Base-by-base conservation (phyloP, 345 rosid genomes). In the Euphorbia peplus region DNA sequence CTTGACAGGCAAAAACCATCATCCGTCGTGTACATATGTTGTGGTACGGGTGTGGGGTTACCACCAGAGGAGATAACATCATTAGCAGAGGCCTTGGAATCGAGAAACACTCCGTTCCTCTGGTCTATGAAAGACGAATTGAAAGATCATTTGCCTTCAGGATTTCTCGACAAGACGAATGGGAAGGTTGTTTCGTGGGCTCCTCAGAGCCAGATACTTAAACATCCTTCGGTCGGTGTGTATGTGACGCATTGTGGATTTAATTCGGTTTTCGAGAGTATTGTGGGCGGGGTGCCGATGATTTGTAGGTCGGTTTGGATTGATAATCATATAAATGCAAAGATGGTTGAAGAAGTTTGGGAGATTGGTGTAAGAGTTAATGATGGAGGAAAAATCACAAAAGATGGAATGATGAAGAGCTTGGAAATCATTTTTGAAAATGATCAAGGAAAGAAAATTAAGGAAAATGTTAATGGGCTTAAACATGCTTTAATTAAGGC, bases 301-400 rank as follows among this genome's bases (percentile, higher is more conserved):
- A 85, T 88, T 11, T 78, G 88, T 70, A 71, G 86, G 47, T 87
- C 93, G 0, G 19, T 85, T 59, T 84, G 82, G 4, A 90, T 76
- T 0, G 93, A 88, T 55, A 85, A 83, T 46, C 51, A 76, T 73
- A 47, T 86, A 12, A 81, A 76, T 28, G 83, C 74, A 21, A 77
- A 86, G 64, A 63, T 79, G 15, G 81, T 81, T 3, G 88, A 85
- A 76, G 86, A 69, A 35, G 78, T 80, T n/a, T 81, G 87, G 93
- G 78, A 78, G 44, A 73, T 81, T 54, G 96, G 89, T 2, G 66
- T 78, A 60, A 67, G 59, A n/a, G 76, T 86, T 32, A 32, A 32
- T 6, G 79, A 51, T 18, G 70, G 82, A 29, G 63, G 81, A 32
- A 37, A 57, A 15, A 75, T 82, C 8, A 51, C 55, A 51, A n/a